phyloP scores from a whole-genome alignment of 352 stramenopile genomes.

The Phytophthora sp. region DNA sequence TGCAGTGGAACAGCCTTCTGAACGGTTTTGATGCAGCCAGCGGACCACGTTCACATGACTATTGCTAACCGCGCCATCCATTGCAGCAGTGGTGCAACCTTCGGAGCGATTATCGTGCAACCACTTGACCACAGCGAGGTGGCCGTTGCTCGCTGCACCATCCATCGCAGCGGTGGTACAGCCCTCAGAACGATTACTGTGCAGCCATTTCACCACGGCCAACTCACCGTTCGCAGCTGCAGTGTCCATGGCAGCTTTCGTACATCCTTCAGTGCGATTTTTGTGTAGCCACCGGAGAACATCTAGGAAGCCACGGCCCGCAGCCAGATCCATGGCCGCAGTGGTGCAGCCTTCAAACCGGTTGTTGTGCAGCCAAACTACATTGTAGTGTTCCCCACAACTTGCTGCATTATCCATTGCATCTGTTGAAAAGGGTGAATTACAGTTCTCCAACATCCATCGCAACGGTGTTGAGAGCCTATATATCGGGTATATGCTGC shows the following conservation, averaged over 20 bases:
- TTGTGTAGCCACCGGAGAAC: conserved; percentile 2
- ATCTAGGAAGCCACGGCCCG: not conserved
- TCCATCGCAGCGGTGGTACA: conserved; percentile 24
- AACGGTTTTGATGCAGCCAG: conserved; percentile 16
- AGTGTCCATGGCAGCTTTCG: conserved; percentile 16
- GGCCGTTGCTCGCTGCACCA: conserved; percentile 5
- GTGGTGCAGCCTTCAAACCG: conserved; percentile 8
- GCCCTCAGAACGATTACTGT: conserved; percentile 15
- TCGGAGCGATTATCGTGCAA: conserved; percentile 20
- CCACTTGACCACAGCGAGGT: conserved; percentile 7
- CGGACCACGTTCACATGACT: not conserved
- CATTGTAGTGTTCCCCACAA: not conserved
- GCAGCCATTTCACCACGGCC: conserved; percentile 4
- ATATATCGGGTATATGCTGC: not conserved
- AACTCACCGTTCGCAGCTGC: conserved; percentile 6
- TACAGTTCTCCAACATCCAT: conserved; percentile 24
- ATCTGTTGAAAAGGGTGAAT: too few species aligned
- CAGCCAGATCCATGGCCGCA: conserved; percentile 14
- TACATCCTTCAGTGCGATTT: conserved; percentile 13
- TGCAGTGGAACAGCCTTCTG: conserved; percentile 20
- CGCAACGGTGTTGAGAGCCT: not conserved
- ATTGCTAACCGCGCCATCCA: conserved; percentile 17
- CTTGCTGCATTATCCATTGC: conserved; percentile 14
- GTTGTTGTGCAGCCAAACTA: conserved; percentile 18
- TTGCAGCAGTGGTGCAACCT: conserved; percentile 17